These are phyloP conservation scores for Candida piceae DNA, from an alignment of 805 yeast species.

Conservation along the genomic window DNA sequence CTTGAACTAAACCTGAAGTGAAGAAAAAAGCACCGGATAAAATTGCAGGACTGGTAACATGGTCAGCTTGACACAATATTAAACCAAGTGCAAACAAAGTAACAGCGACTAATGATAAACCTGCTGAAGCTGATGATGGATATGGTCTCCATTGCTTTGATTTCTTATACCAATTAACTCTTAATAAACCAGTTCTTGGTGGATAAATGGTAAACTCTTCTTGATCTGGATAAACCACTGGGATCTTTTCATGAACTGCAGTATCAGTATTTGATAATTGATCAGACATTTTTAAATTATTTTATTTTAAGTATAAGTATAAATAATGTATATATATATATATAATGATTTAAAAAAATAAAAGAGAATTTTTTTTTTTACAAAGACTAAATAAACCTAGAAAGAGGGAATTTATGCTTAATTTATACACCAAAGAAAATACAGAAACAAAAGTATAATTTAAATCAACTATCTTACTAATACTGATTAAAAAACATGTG, in stretches of 20 bases:
- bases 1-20: constrained; percentile 40
- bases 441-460: too few species aligned
- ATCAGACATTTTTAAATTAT: constrained; percentile 13
- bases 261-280: constrained; percentile 25
- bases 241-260: constrained; percentile 16
- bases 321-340: too few species aligned
- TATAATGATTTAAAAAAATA: too few species aligned
- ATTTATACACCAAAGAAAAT: too few species aligned
- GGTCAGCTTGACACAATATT: constrained; percentile 35
- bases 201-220: constrained; percentile 21
- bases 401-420: too few species aligned
- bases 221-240: constrained; percentile 1
- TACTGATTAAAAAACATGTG: neutral
- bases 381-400: too few species aligned
- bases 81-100: constrained; percentile 40
- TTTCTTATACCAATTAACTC: constrained; percentile 37
- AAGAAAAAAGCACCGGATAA: constrained; percentile 38
- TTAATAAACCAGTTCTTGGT: constrained; percentile 31
- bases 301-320: too few species aligned
- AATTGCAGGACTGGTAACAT: constrained; percentile 34
- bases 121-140: constrained; percentile 42
- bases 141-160: constrained; percentile 36
- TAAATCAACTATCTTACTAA: too few species aligned
- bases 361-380: too few species aligned
- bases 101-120: constrained; percentile 36